A percentile compares a stretch with the other conserved stretches of the same genome.
These are phyloP conservation scores for Trichopus zeylanicus DNA, from an alignment of 116 monocot species.

Conservation along the genomic window DNA sequence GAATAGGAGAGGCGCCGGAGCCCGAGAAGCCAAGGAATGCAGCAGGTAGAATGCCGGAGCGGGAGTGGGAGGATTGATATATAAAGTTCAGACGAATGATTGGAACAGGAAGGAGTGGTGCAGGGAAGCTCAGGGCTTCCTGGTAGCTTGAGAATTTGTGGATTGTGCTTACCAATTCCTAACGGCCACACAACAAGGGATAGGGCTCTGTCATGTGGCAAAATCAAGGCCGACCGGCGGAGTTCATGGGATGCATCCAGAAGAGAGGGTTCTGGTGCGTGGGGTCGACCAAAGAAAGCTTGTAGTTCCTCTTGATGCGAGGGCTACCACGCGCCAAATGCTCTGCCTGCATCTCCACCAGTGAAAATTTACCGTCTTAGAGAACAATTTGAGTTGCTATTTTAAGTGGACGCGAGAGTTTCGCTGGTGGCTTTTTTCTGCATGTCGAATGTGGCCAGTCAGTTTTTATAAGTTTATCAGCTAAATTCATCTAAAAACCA, in stretches of 20 bases:
- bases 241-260: background rate
- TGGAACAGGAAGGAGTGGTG: background rate
- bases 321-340: background rate
- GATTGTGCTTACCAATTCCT: conserved; percentile 15
- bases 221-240: background rate
- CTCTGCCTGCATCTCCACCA: background rate
- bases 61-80: background rate
- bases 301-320: background rate
- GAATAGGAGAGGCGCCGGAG: background rate
- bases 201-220: conserved; percentile 38
- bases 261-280: too few relatives aligned
- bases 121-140: background rate
- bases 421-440: too few relatives aligned
- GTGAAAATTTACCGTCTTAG: too few relatives aligned
- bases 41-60: background rate
- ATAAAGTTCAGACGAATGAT: background rate
- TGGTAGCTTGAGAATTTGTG: conserved; percentile 22
- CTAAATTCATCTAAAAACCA: too few relatives aligned
- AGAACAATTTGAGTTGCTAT: too few relatives aligned
- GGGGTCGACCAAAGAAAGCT: too few relatives aligned
- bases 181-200: conserved; percentile 49
- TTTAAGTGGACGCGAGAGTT: background rate
- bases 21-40: too few relatives aligned
- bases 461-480: too few relatives aligned
- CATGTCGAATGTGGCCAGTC: too few relatives aligned